Percentiles rank a stretch among this genome's conserved stretches.
phyloP scores from a whole-genome alignment of 768 basidiomycete genomes.

The Dioszegia crocea region DNA sequence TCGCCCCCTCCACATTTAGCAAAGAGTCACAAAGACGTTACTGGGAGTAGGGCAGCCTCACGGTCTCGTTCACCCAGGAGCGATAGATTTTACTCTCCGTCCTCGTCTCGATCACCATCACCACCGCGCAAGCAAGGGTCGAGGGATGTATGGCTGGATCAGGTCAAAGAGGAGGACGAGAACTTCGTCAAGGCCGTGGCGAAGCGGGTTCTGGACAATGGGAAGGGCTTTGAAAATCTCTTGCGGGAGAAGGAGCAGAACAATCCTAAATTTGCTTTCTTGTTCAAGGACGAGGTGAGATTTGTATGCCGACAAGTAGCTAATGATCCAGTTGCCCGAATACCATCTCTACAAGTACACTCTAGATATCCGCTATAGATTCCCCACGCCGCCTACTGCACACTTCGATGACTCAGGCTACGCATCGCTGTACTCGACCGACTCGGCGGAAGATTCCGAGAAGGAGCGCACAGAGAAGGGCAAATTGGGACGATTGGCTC shows the following conservation, averaged over 20 bases:
- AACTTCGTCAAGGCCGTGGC: conserved; percentile 84
- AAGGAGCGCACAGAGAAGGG: conserved; percentile 64
- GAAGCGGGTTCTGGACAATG: conserved; percentile 76
- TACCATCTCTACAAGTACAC: conserved; percentile 51
- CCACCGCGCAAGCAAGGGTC: background rate
- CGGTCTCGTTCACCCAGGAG: background rate
- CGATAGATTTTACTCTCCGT: background rate
- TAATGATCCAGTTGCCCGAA: conserved; percentile 47
- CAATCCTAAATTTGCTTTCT: conserved; percentile 78
- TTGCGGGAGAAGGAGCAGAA: conserved; percentile 70
- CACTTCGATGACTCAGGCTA: conserved; percentile 51
- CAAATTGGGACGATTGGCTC: conserved; percentile 70
- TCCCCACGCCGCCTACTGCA: conserved; percentile 49
- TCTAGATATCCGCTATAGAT: conserved; percentile 49
- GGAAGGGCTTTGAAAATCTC: conserved; percentile 66
- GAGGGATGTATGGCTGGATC: background rate
- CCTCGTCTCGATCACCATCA: background rate
- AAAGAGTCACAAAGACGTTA: background rate
- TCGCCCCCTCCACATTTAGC: background rate
- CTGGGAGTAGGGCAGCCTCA: background rate
- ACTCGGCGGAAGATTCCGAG: conserved; percentile 91
- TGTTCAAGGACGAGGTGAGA: conserved; percentile 54
- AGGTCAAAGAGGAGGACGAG: conserved; percentile 49
- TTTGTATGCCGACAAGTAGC: background rate
- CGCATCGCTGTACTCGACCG: conserved; percentile 59